Base-by-base conservation (phyloP, 495 filamentous ascomycete genomes). In the Articulospora tetracladia region DNA sequence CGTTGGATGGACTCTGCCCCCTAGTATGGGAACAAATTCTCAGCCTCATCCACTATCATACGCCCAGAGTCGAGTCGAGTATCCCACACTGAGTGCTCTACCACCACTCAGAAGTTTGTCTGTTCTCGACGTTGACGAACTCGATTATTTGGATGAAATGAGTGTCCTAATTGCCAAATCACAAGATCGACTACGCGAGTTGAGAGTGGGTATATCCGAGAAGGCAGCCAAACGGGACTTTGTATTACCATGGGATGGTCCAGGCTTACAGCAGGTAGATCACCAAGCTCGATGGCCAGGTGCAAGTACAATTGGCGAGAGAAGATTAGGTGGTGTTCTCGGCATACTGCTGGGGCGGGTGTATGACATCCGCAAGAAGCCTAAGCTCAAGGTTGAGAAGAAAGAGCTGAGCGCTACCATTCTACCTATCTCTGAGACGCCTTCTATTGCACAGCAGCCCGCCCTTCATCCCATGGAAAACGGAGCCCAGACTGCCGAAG, bases 91-190 rank as follows among this genome's bases (percentile, higher is more conserved):
- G 66, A 96, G 89, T 58, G 83, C 93, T 17, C 76, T 98, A 3
- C 91, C 91, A 15, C 83, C 92, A 1, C 75, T 98, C 52, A 88
- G 85, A 70, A 92, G 86, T 64, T 73, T 97, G 58, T 89, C 82
- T 25, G 92, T 94, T 11, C 77, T 98, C 46, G 89, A 96, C 62
- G 91, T 98, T 49, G 93, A 98, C 64, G 91, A 96, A 68, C 76
- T 89, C 7, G 81, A 85, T 20, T 96, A 98, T 74, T 72, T 97
- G 36, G 91, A 96, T 66, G 93, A 98, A 73, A 87, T 96, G 79
- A 89, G 86, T 34, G 77, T 89, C 50, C 80, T 97, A 1, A 86
- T 98, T 59, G 86, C 86, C 53, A 81, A 86, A 19, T 95, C 90
- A 20, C 81, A 81, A 59, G 75, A 79, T 61, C 74, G 76, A 19